Evolutionary conservation across 441 rosid species (phyloP), one percentile per base, ranked within the genome.

Genomic region (Biscutella auriculata): DNA sequence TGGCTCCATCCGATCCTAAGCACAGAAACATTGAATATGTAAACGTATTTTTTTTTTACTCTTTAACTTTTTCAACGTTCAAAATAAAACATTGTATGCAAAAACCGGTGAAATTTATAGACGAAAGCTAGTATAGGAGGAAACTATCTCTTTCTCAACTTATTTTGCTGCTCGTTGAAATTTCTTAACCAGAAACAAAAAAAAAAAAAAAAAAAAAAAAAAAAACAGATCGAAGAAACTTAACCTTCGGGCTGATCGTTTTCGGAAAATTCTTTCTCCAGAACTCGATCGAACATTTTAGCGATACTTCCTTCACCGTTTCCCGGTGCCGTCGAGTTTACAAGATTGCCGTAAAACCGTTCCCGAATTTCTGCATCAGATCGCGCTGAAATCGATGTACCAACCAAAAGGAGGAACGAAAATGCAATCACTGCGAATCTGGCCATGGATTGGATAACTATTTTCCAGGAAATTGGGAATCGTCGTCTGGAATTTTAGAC

Each of bases 241-340:
- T 13, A 64, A 91, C 99, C 99, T 76, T 86, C 93, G 73, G 88
- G 77, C 42, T 81, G 95, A 47, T 93, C 98, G 63, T 83, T 85
- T 41, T 89, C 95, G 11, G 96, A 75, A 76, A 93, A 89, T 65
- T 89, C 99, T 66, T 93, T 93, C 75, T 89, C 85, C 10, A 93
- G 84, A 56, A 89, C 97, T 19, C 81, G 82, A 76, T 89, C 95
- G 78, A 93, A 89, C 82, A 93, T 93, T 76, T 85, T 66, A 14
- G 97, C 97, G 35, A 93, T 85, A 59, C 89, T 89, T 8, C 84
- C 89, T 34, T 82, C 96, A 1, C 79, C 83, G 9, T 73, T 62
- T 9, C 60, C 84, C 5, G 93, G 77, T 4, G 78, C 82, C 46
- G 96, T 73, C 1, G 87, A 77, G 78, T 89, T 93, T 28, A 83